Conservation (phyloP, 2,329 filamentous ascomycete species). For the Fusarium domesticum region DNA sequence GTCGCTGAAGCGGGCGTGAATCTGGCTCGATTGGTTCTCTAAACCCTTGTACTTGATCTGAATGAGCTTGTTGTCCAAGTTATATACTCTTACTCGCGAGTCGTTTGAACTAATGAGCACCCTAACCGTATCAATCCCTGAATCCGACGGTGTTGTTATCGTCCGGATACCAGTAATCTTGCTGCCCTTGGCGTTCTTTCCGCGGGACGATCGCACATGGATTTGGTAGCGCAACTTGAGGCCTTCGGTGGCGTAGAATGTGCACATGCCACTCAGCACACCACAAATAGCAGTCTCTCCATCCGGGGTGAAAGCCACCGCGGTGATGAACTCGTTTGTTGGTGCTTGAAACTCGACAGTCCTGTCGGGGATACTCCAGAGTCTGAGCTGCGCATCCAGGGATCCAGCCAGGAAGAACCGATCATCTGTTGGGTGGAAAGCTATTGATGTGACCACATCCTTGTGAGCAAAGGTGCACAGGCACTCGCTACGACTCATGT, state of each 20-base stretch:
- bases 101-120: slow-evolving; percentile 93
- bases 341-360: slow-evolving; percentile 79
- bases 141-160: slow-evolving; percentile 50
- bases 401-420: slow-evolving; percentile 95
- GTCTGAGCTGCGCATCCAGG: slow-evolving; percentile 77
- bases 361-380: slow-evolving; percentile 98
- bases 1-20: slow-evolving; percentile 84
- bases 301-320: slow-evolving; percentile 89
- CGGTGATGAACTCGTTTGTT: slow-evolving; percentile 84
- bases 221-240: slow-evolving; percentile 81
- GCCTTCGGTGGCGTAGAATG: slow-evolving; percentile 91
- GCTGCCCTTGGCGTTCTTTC: slow-evolving; percentile 91
- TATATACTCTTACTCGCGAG: slow-evolving; percentile 86
- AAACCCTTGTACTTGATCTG: slow-evolving; percentile 91
- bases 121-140: slow-evolving; percentile 65
- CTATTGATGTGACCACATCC: slow-evolving; percentile 91
- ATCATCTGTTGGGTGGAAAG: slow-evolving; percentile 92
- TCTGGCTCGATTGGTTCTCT: slow-evolving; percentile 86
- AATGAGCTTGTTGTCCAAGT: slow-evolving; percentile 76
- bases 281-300: slow-evolving; percentile 88
- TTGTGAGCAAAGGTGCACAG: slow-evolving; percentile 92
- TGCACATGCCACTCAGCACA: slow-evolving; percentile 77
- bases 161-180: slow-evolving; percentile 96
- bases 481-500: slow-evolving; percentile 79
- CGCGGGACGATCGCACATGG: slow-evolving; percentile 87